Evolutionary conservation across 495 filamentous ascomycete species (phyloP), one percentile per base, ranked within the genome.

Genomic region (Penicillium salamii): DNA sequence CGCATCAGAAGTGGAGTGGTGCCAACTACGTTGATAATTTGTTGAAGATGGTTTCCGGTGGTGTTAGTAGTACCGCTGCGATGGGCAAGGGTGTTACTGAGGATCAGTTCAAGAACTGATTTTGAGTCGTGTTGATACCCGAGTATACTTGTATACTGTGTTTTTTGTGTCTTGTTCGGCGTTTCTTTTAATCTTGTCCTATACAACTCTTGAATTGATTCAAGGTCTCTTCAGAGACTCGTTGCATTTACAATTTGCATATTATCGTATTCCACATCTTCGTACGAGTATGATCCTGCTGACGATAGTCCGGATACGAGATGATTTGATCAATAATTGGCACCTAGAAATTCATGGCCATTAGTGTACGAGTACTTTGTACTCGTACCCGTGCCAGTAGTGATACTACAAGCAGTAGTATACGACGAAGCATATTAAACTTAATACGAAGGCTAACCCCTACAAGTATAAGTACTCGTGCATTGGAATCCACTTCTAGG

Each of bases 1-100:
- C 88, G 62, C 93, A 98, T 71, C 93, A 98, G 83, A 97, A 97
- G 69, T 98, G 93, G 93, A 87, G 81, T 58, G 93, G 93, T 31
- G 93, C 95, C 20, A 90, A 88, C 58, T 97, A 97, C 65, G 84
- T 90, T 5, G 93, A 98, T 63, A 89, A 91, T 61, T 65, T 96
- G 75, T 74, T 96, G 65, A 96, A 95, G 81, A 96, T 98, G 93
- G 90, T 98, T 9, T 91, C 84, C 5, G 95, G 93, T 6, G 93
- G 93, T 56, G 84, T 98, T 42, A 91, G 86, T 64, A 86, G 81
- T 39, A 97, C 93, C 1, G 86, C 86, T 31, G 93, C 93, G 3
- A 98, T 97, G 93, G 93, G 93, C 9, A 89, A 89, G 75, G 93
- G 95, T 37, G 93, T 98, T 44, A 98, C 93, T 11, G 93, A 98